Evolutionary conservation across 257 asterid species (phyloP), one percentile per base, ranked within the genome.

Genomic region (Eustoma russellianum): DNA sequence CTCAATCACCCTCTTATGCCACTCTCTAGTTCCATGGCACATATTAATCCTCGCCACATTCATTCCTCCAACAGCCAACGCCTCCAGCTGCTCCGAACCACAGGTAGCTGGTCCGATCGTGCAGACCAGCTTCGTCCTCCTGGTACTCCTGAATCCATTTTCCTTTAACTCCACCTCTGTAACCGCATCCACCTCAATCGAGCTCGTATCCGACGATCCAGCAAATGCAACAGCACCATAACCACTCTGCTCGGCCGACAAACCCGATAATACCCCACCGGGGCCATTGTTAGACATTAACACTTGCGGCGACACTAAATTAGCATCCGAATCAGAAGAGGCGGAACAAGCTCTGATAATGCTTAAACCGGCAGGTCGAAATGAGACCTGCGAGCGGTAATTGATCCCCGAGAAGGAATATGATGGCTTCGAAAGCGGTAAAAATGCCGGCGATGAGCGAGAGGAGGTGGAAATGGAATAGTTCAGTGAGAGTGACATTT

Each of bases 11-110:
- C 72, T 79, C 46, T 61, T 66, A 50, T 92, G 99, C 99, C 99
- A 92, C 71, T 92, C 99, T 56, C 93, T 74, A 46, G 97, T 88
- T 64, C 99, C 99, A 45, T 92, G 99, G 57, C 99, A 92, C 99
- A 92, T 92, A 64, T 92, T 92, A 62, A 92, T 79, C 77, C 99
- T 80, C 2, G 95, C 94, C 52, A 88, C 94, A 66, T 92, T 88
- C 97, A 88, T 85, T 33, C 98, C 98, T 8, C 94, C 98, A 4
- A 78, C 97, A 6, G 98, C 98, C 67, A 91, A 67, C 46, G 93
- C 95, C 78, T 91, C 97, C 70, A 91, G 72, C 79, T 84, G 85
- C 74, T 87, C 93, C 67, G 92, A 81, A 61, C 76, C 74, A 46
- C 97, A 84, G 48, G 93, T 79, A 8, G 79, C 78, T 1, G 97